Conservation (phyloP, 495 filamentous ascomycete species). For the Penicillium alfredii region DNA sequence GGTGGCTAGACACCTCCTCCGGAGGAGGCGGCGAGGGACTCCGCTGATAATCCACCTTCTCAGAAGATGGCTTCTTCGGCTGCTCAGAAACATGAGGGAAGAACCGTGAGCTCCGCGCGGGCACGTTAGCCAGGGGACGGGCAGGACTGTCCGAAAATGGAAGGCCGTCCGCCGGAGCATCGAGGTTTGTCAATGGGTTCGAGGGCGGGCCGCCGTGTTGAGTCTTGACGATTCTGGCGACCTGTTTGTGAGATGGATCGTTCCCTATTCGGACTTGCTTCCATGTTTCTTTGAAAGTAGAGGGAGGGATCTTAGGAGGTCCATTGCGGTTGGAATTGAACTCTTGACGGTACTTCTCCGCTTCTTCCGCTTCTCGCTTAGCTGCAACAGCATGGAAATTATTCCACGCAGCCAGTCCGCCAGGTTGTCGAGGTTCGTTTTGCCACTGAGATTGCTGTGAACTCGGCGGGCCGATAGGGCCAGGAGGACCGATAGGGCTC, state of each 20-base stretch:
- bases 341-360: constrained; percentile 33
- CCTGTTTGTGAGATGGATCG: too few species aligned
- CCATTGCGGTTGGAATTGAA: constrained; percentile 32
- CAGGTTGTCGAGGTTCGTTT: constrained; percentile 25
- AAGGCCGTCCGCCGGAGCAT: constrained; percentile 31
- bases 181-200: constrained; percentile 32
- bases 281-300: constrained; percentile 60
- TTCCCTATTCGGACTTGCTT: constrained; percentile 47
- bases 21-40: constrained; percentile 66
- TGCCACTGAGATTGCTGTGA: constrained; percentile 35
- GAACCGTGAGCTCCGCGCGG: constrained; percentile 58
- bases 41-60: constrained; percentile 27
- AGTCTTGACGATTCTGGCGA: constrained; percentile 22
- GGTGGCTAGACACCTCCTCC: constrained; percentile 58
- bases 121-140: constrained; percentile 34
- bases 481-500: constrained; percentile 37
- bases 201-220: constrained; percentile 22
- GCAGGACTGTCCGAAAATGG: constrained; percentile 32
- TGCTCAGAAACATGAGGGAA: constrained; percentile 53
- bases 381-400: constrained; percentile 40
- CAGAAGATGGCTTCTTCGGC: constrained; percentile 31
- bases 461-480: constrained; percentile 48
- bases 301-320: constrained; percentile 31
- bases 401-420: constrained; percentile 42
- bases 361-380: constrained; percentile 40